Conservation (phyloP, 2,329 filamentous ascomycete genomes). For the Pseudogymnoascus sp. region DNA sequence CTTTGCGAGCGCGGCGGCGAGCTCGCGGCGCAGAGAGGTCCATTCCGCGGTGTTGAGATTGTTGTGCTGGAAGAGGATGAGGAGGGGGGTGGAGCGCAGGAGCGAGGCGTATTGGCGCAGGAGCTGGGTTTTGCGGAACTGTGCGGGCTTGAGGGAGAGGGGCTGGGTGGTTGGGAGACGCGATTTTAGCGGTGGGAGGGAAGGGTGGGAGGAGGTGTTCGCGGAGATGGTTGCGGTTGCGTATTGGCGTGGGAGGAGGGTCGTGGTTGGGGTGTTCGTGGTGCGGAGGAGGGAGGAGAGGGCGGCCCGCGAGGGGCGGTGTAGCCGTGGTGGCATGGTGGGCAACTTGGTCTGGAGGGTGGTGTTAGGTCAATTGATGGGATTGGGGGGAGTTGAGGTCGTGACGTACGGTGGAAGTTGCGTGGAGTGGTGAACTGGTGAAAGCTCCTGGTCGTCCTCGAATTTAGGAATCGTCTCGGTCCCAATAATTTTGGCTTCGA, state of each 20-base stretch:
- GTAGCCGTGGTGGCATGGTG: conserved; percentile 44
- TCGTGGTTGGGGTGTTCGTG: conserved; percentile 29
- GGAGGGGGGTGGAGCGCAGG: conserved; percentile 60
- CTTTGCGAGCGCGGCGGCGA: conserved; percentile 50
- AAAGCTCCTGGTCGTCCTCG: background rate
- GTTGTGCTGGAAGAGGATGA: conserved; percentile 68
- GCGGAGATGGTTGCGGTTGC: conserved; percentile 43
- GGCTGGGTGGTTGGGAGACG: conserved; percentile 62
- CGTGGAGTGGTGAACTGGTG: conserved; percentile 5
- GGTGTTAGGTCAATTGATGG: background rate
- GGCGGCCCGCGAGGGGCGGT: conserved; percentile 23
- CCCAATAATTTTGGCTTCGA: background rate
- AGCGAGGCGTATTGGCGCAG: conserved; percentile 65
- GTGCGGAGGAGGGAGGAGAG: conserved; percentile 26
- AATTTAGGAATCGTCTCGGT: conserved; percentile 3
- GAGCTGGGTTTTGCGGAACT: conserved; percentile 85
- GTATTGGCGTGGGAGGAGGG: conserved; percentile 33
- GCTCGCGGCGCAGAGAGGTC: conserved; percentile 55
- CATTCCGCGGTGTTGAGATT: conserved; percentile 62
- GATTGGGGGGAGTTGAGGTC: background rate
- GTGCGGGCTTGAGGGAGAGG: conserved; percentile 75
- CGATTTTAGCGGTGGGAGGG: conserved; percentile 11
- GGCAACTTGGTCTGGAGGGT: background rate
- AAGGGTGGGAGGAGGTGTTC: conserved; percentile 32
- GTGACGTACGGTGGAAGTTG: background rate